Evolutionary conservation across 164 flowering plant species (phyloP).

Genomic region (Paratinospora sagittata): DNA sequence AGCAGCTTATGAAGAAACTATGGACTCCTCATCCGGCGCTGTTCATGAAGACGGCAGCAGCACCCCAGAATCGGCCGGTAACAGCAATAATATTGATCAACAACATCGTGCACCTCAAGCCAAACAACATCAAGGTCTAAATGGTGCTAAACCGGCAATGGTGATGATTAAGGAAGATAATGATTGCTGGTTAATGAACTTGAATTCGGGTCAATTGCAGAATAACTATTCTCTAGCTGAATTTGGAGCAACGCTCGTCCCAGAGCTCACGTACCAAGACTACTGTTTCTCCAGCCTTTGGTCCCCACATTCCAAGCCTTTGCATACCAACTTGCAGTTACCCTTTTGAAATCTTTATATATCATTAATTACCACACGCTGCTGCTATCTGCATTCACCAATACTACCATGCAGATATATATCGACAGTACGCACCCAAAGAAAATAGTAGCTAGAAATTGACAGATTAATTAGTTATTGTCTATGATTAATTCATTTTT

Average conservation of each 20-base stretch:
- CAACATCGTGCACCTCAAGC: neutral
- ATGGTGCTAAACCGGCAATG: neutral
- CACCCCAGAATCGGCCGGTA: neutral
- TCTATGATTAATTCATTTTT: too few species aligned
- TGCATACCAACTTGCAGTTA: slow-evolving; percentile 7
- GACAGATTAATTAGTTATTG: too few species aligned
- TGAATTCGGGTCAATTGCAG: slow-evolving; percentile 16
- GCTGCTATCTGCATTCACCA: too few species aligned
- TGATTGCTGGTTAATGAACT: slow-evolving; percentile 13
- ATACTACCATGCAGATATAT: too few species aligned
- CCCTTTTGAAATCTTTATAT: slow-evolving; percentile 4
- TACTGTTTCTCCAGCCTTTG: slow-evolving; percentile 9
- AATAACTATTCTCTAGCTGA: slow-evolving; percentile 7
- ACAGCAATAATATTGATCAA: slow-evolving; percentile 6
- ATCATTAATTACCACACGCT: too few species aligned
- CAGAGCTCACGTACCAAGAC: slow-evolving; percentile 10
- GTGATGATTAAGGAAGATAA: slow-evolving; percentile 11
- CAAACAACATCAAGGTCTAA: neutral
- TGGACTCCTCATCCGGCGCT: neutral
- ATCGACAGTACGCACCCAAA: too few species aligned
- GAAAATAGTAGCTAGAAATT: too few species aligned
- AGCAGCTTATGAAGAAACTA: neutral
- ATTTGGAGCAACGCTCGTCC: slow-evolving; percentile 12
- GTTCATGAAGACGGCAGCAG: neutral
- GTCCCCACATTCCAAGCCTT: slow-evolving; percentile 13